Percentiles rank a stretch among this genome's conserved stretches.
phyloP scores from a whole-genome alignment of 192 early-diverging fungal genomes.

The Geosiphon pyriformis region DNA sequence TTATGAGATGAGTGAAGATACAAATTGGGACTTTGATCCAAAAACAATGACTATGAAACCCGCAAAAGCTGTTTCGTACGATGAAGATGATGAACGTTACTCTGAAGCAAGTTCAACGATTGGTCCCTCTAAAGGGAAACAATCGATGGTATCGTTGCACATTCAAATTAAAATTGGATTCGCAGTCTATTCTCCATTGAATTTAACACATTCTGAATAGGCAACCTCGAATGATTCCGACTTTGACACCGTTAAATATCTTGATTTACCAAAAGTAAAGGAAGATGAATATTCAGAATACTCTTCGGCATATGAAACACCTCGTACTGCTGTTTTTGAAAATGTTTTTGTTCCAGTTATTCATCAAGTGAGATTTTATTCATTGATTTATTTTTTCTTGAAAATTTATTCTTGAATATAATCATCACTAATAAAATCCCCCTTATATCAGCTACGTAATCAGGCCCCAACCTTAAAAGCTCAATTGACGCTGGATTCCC shows the following conservation, averaged over 20 bases:
- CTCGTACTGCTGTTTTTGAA: constrained; percentile 30
- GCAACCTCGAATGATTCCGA: constrained; percentile 29
- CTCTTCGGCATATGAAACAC: constrained; percentile 2
- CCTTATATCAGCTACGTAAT: constrained; percentile 28
- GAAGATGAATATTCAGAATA: constrained; percentile 27
- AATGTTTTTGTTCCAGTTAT: constrained; percentile 28
- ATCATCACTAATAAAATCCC: neutral
- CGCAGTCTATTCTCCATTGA: constrained; percentile 1
- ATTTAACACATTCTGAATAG: neutral
- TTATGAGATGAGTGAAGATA: constrained; percentile 34
- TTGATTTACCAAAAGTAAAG: constrained; percentile 19
- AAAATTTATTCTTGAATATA: constrained; percentile 5
- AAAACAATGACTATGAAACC: constrained; percentile 42
- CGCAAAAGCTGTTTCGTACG: constrained; percentile 28
- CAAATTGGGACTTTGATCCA: constrained; percentile 53
- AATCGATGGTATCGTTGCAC: constrained; percentile 8
- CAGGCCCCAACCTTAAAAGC: constrained; percentile 29
- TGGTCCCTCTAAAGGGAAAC: constrained; percentile 23
- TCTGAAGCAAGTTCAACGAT: constrained; percentile 11
- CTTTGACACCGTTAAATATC: constrained; percentile 35
- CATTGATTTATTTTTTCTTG: constrained; percentile 16
- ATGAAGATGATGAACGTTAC: constrained; percentile 17
- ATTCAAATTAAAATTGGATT: neutral
- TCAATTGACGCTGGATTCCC: constrained; percentile 35
- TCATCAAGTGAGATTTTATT: constrained; percentile 8